Evolutionary conservation across 768 basidiomycete species (phyloP).

Genomic region (Boletus fagicola): DNA sequence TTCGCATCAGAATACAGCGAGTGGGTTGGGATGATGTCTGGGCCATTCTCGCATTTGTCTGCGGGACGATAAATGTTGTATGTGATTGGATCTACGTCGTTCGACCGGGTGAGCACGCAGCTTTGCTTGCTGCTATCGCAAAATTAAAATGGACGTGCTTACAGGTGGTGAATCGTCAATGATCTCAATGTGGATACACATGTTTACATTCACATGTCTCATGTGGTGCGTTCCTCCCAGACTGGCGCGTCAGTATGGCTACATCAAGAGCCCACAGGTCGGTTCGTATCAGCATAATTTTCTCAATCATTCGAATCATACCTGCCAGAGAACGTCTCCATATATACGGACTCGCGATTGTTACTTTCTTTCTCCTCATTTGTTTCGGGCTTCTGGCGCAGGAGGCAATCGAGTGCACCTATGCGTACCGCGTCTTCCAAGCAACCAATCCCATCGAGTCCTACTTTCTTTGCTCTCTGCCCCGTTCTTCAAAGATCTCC

Average conservation of each 20-base stretch:
- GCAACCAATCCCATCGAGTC: background rate
- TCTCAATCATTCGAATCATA: conserved; percentile 20
- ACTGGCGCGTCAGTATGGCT: background rate
- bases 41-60: conserved; percentile 18
- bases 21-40: conserved; percentile 25
- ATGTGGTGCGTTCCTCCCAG: conserved; percentile 15
- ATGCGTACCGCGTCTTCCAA: background rate
- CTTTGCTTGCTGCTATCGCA: background rate
- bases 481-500: background rate
- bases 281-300: conserved; percentile 22
- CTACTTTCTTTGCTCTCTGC: background rate
- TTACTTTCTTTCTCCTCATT: conserved; percentile 6
- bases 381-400: conserved; percentile 5
- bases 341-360: conserved; percentile 4
- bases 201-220: conserved; percentile 7
- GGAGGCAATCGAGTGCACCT: conserved; percentile 5
- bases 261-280: conserved; percentile 8
- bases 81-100: conserved; percentile 11
- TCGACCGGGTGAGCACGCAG: background rate
- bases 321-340: conserved; percentile 12
- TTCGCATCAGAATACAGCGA: conserved; percentile 19
- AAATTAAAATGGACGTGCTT: background rate
- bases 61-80: conserved; percentile 2
- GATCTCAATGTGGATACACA: conserved; percentile 17
- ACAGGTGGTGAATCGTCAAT: background rate